phyloP scores from a whole-genome alignment of 768 basidiomycete genomes.

The Boletus fagicola region DNA sequence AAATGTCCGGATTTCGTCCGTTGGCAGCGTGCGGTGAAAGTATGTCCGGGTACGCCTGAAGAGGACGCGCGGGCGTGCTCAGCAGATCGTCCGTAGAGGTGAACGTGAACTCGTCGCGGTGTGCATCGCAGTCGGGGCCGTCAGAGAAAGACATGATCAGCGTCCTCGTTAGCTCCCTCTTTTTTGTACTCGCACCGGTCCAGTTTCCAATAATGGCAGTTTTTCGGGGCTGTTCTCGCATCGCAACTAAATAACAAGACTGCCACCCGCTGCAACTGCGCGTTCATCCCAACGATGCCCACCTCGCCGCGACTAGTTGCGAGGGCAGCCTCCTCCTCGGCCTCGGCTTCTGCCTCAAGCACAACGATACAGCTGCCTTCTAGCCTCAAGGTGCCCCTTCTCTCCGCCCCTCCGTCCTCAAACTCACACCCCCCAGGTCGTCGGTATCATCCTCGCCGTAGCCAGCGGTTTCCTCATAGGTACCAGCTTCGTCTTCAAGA shows the following conservation, averaged over 20 bases:
- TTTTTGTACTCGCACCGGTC: slow-evolving; percentile 1
- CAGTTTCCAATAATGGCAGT: slow-evolving; percentile 10
- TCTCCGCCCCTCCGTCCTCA: neutral
- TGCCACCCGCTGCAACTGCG: slow-evolving; percentile 4
- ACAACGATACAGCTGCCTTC: slow-evolving; percentile 36
- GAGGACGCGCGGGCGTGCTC: neutral
- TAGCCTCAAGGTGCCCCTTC: slow-evolving; percentile 51
- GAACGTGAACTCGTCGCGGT: slow-evolving; percentile 15
- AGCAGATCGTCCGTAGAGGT: slow-evolving; percentile 4
- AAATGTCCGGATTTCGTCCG: slow-evolving; percentile 16
- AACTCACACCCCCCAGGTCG: slow-evolving; percentile 43
- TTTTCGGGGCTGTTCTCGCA: slow-evolving; percentile 14
- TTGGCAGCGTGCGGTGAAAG: neutral
- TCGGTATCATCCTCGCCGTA: slow-evolving; percentile 76
- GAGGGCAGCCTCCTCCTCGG: slow-evolving; percentile 38
- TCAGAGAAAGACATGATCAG: slow-evolving; percentile 18
- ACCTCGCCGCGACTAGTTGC: slow-evolving; percentile 7
- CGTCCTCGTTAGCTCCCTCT: neutral
- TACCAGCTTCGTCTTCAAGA: slow-evolving; percentile 94
- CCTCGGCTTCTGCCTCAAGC: slow-evolving; percentile 38
- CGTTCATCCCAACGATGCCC: slow-evolving; percentile 1
- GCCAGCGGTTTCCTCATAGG: slow-evolving; percentile 87
- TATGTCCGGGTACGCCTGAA: slow-evolving; percentile 14
- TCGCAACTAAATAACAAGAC: slow-evolving; percentile 4
- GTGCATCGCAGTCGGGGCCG: neutral